These are phyloP conservation scores for Dendrobium huoshanense DNA, from an alignment of 106 monocot species.

Conservation along the genomic window DNA sequence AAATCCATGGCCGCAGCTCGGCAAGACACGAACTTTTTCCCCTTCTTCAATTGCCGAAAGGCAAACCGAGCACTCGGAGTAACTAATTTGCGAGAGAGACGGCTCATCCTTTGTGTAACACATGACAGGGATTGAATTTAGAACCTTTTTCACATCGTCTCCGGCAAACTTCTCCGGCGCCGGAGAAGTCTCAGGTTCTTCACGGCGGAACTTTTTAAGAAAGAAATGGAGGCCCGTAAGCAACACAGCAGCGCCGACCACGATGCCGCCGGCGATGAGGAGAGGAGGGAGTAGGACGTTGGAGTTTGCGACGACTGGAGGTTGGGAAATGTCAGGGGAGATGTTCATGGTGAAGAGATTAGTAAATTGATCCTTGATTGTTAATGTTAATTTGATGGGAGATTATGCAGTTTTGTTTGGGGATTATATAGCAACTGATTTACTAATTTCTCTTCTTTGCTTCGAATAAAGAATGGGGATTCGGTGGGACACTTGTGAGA, in stretches of 20 bases:
- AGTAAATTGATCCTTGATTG: too few relatives aligned
- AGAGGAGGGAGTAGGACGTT: slow-evolving; percentile 3
- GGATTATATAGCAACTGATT: too few relatives aligned
- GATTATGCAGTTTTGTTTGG: too few relatives aligned
- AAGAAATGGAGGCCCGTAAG: slow-evolving; percentile 11
- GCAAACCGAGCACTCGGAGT: slow-evolving; percentile 15
- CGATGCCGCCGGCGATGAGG: neutral
- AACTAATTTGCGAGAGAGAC: neutral
- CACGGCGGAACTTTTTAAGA: neutral
- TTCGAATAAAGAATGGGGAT: too few relatives aligned
- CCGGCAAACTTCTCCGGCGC: neutral
- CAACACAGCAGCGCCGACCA: neutral
- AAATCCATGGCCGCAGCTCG: slow-evolving; percentile 10
- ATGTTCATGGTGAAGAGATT: neutral
- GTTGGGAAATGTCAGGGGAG: neutral
- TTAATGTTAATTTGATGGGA: too few relatives aligned
- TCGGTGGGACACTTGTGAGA: too few relatives aligned
- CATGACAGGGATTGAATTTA: neutral
- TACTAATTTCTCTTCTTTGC: too few relatives aligned
- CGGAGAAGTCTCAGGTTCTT: neutral
- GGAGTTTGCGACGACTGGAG: neutral
- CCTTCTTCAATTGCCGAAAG: slow-evolving; percentile 13
- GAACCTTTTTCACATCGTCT: neutral
- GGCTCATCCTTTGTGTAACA: neutral
- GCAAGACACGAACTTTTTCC: neutral